Percentiles rank a stretch among this genome's conserved stretches.
Conservation (phyloP, 768 basidiomycete species). For the Dictyophora rubrovolvata region DNA sequence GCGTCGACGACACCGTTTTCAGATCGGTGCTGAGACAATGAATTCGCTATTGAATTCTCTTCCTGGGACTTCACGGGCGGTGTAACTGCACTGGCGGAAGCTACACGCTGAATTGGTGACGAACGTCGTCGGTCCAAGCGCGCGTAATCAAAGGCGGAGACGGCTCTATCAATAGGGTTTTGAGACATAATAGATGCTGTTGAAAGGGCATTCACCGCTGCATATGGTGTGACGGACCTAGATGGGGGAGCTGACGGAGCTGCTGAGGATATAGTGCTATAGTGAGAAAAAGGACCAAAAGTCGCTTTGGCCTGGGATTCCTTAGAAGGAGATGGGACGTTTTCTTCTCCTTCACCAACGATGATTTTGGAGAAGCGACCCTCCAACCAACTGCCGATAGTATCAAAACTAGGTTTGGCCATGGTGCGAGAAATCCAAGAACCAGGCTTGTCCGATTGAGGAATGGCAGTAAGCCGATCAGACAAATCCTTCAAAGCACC, state of each 20-base stretch:
- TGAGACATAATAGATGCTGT: constrained; percentile 57
- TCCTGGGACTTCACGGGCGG: neutral
- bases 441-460: constrained; percentile 62
- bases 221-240: constrained; percentile 45
- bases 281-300: constrained; percentile 85
- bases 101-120: constrained; percentile 39
- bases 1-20: constrained; percentile 6
- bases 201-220: constrained; percentile 38
- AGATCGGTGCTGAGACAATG: neutral
- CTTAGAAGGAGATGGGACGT: constrained; percentile 18
- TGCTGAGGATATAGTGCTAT: constrained; percentile 81
- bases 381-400: constrained; percentile 86
- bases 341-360: constrained; percentile 69
- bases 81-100: constrained; percentile 41
- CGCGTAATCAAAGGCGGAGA: constrained; percentile 69
- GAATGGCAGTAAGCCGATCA: constrained; percentile 66
- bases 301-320: constrained; percentile 23
- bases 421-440: constrained; percentile 87
- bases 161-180: constrained; percentile 54
- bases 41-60: constrained; percentile 15
- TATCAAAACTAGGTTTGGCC: constrained; percentile 84
- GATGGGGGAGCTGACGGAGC: constrained; percentile 68
- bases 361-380: constrained; percentile 90
- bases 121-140: constrained; percentile 35
- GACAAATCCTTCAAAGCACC: constrained; percentile 70